Evolutionary conservation across 768 basidiomycete species (phyloP), one percentile per base, ranked within the genome.

Genomic region (Kwoniella sp.): DNA sequence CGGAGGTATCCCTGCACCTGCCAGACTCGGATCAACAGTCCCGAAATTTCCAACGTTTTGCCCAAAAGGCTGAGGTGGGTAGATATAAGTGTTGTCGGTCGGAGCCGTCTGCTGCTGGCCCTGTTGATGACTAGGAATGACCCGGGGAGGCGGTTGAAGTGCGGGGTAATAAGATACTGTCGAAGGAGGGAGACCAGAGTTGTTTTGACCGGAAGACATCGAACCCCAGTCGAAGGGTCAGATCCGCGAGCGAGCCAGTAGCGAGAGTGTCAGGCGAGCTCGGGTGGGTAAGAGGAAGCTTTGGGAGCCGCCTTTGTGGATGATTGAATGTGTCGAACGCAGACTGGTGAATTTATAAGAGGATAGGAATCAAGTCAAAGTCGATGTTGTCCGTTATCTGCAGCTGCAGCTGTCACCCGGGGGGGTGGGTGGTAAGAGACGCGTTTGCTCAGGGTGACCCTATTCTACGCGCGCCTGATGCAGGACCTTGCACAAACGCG

Each of bases 161-260:
- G 41, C 15, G 41, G 41, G 41, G 28, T 53, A 57, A 58, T 64
- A 64, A 47, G 63, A 47, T 17, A 37, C 34, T 23, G 63, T 52
- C 38, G 63, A 58, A n/a, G 59, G 29, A 54, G 59, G 50, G 37
- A 48, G 12, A 41, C 61, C 30, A 34, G 61, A 34, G 52, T 47
- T 48, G 48, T 48, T 45, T 34, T 41, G 38, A 55, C 55, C 34
- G 52, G 52, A 29, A 58, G 59, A 61, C 59, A 61, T 58, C 61
- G 66, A 57, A 22, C 11, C n/a, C 60, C 55, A 45, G 41, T 56
- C 29, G 29, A 25, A 17, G n/a, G 53, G 53, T 28, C 26, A 17
- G 25, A 26, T 52, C 25, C 22, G 28, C 25, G 51, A 25, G 22
- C 5, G 51, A 52, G 8, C 25, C 29, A 29, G 20, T 20, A 30